Percentiles rank a stretch among this genome's conserved stretches.
Evolutionary conservation across 306 rosid genomes (phyloP).

Genomic region (Gastrolobium bilobum): DNA sequence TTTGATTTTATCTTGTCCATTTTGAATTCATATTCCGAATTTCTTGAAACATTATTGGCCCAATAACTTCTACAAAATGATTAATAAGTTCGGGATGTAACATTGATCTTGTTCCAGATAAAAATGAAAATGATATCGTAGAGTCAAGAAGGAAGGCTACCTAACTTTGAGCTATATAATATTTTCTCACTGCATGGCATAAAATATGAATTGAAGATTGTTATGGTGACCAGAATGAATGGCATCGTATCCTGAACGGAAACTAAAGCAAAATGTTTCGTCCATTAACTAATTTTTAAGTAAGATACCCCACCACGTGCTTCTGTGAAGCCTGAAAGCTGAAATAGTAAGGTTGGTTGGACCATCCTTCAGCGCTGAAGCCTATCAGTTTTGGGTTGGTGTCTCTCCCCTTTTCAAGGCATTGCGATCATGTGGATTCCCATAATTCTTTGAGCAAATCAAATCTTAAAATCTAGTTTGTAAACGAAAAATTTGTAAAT

Average conservation of each 20-base stretch:
- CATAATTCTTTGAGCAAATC: too few species aligned
- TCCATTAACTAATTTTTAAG: not conserved
- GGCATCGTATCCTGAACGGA: slow-evolving; percentile 26
- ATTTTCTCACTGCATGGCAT: not conserved
- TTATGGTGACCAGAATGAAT: slow-evolving; percentile 11
- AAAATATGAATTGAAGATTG: slow-evolving; percentile 24
- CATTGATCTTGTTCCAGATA: too few species aligned
- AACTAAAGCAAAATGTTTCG: slow-evolving; percentile 49
- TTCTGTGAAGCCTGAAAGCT: slow-evolving; percentile 26
- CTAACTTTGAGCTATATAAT: slow-evolving; percentile 9
- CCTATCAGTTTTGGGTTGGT: too few species aligned
- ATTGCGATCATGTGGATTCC: too few species aligned
- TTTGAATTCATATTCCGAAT: not conserved
- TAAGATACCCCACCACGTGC: slow-evolving; percentile 56
- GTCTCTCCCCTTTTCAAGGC: too few species aligned
- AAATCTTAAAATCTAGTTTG: too few species aligned
- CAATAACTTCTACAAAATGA: not conserved
- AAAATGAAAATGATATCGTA: not conserved
- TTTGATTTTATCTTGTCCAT: not conserved
- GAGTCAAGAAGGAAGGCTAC: slow-evolving; percentile 8
- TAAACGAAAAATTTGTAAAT: too few species aligned
- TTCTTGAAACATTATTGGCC: slow-evolving; percentile 22
- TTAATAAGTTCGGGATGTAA: not conserved
- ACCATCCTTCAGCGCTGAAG: slow-evolving; percentile 40
- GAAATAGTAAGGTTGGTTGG: slow-evolving; percentile 53